A percentile compares a stretch with the other conserved stretches of the same genome.
These are phyloP conservation scores for Piper longum DNA, from an alignment of 164 flowering plant genomes.

Conservation along the genomic window DNA sequence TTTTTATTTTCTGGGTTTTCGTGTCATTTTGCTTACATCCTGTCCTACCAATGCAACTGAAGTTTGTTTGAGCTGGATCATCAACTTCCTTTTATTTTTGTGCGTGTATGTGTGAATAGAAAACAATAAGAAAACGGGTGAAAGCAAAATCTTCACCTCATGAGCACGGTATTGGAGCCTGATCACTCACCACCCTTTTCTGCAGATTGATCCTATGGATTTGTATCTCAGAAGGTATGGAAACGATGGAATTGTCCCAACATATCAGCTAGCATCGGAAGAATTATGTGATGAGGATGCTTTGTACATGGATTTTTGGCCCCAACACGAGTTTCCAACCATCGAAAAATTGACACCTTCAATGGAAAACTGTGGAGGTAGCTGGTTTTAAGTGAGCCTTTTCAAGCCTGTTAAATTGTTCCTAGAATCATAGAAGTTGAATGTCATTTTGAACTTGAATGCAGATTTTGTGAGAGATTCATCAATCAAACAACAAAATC, in stretches of 20 bases:
- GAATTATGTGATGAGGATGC: constrained; percentile 3
- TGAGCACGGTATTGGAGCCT: too few species aligned
- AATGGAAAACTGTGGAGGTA: constrained; percentile 4
- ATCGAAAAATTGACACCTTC: constrained; percentile 5
- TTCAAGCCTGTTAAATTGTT: constrained; percentile 8
- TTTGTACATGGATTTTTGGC: constrained; percentile 16
- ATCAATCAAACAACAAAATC: constrained; percentile 3
- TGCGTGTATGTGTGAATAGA: neutral
- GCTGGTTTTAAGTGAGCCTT: constrained; percentile 8
- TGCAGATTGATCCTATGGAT: constrained; percentile 19
- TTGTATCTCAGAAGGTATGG: constrained; percentile 18
- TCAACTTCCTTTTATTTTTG: neutral
- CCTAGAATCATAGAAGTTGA: neutral
- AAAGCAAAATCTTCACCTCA: too few species aligned
- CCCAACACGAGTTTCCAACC: constrained; percentile 17
- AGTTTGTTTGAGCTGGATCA: neutral
- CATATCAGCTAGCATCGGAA: constrained; percentile 8
- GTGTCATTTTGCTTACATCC: neutral
- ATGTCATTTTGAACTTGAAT: neutral
- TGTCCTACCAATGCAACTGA: neutral
- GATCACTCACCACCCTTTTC: neutral
- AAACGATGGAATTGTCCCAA: constrained; percentile 17
- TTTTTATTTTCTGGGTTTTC: neutral
- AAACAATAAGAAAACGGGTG: neutral
- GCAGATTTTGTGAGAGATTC: constrained; percentile 10